Conservation (phyloP, 192 early-diverging fungal species). For the Podila horticola region DNA sequence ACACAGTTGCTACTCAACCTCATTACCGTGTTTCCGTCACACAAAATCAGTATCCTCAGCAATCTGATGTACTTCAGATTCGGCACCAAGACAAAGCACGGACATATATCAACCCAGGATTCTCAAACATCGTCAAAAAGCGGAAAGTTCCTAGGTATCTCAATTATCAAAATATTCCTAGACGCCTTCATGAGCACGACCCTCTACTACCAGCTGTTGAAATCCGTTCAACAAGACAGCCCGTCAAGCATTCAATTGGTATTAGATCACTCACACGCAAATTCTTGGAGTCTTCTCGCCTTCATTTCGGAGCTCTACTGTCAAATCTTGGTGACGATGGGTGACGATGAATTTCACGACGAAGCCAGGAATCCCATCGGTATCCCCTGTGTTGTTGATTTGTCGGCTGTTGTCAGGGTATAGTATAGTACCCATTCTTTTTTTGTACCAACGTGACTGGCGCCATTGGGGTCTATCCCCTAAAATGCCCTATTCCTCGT, state of each 20-base stretch:
- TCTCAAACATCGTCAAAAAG: constrained; percentile 33
- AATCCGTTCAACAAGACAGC: constrained; percentile 14
- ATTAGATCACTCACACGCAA: constrained; percentile 46
- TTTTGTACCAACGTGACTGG: not conserved
- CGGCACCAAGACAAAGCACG: constrained; percentile 17
- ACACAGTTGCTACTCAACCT: constrained; percentile 62
- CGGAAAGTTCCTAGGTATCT: constrained; percentile 38
- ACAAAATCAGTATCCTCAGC: constrained; percentile 64
- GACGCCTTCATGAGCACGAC: constrained; percentile 32
- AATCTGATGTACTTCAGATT: constrained; percentile 56
- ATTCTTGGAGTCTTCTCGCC: constrained; percentile 69
- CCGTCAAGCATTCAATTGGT: constrained; percentile 26
- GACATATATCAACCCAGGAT: constrained; percentile 4
- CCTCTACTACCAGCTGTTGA: constrained; percentile 18
- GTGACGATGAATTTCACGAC: constrained; percentile 89
- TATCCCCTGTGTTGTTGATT: constrained; percentile 61
- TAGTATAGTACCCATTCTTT: constrained; percentile 38
- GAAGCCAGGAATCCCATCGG: constrained; percentile 60
- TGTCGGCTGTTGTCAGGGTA: constrained; percentile 68
- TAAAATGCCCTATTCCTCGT: constrained; percentile 9
- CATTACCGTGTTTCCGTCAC: constrained; percentile 65
- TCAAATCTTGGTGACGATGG: constrained; percentile 78
- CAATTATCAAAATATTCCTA: constrained; percentile 32
- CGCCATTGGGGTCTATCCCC: too few relatives aligned
- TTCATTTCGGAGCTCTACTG: constrained; percentile 80